Evolutionary conservation across 228 moss, liverwort and hornwort genomes (phyloP), one percentile per base, ranked within the genome.

Genomic region (Sphagnum fallax): DNA sequence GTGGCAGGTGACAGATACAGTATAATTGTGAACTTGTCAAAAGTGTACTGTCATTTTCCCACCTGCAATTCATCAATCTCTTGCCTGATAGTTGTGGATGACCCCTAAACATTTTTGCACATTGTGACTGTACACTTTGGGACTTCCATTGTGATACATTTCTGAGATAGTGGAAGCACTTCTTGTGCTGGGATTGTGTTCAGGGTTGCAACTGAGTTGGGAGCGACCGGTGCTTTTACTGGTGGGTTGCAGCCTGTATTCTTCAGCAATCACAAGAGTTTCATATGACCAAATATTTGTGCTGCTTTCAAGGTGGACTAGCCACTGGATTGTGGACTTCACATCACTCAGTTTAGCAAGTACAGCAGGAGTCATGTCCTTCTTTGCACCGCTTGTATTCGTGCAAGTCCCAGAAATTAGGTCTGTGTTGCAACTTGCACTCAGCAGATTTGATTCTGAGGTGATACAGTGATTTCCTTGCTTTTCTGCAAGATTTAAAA

Each of bases 151-250:
- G 32, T 32, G 32, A 32, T 32, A 32, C 32, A 32, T 32, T 32
- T 32, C 32, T 32, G 32, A 32, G 32, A 32, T 32, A 32, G 32
- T 32, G 32, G 32, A 32, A 15, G 12, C 14, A 50, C 16, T 66
- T 6, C 47, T 10, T 66, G 47, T 68, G 49, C n/a, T 14, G 4
- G 10, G 13, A 16, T 9, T 16, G 16, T 11, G 53, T 70, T 68
- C 75, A 82, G 82, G 84, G 32, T 75, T 87, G 58, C 82, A 78
- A 51, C 52, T 91, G 68, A 73, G 72, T 11, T 94, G 98, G 94
- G 77, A 72, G 16, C 78, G 71, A 65, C 87, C 98, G 50, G 50
- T 93, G 9, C 53, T 82, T 48, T 64, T 73, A 5, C 74, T 93
- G 10, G 69, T 75, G 7, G 79, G 82, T 71, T 84, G 88, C 73